Base-by-base conservation (phyloP, 2,329 filamentous ascomycete genomes). In the Aspergillus awamori region DNA sequence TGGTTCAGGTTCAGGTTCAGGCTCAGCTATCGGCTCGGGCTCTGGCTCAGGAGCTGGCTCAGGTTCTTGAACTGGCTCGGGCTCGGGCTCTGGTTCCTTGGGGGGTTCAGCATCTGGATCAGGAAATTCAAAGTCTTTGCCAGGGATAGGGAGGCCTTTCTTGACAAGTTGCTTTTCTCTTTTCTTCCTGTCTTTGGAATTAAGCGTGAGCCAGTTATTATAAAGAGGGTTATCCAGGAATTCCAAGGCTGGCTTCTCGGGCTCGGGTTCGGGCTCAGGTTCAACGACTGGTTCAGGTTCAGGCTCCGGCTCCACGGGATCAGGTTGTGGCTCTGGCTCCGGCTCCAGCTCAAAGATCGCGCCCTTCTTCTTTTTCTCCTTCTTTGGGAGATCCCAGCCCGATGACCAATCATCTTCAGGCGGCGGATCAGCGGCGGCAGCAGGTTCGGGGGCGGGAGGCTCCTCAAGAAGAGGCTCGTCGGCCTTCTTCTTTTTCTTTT, bases 361-460 rank as follows among this genome's bases (percentile, higher is more conserved):
- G 38, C 65, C 68, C 59, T 72, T 65, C 56, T 65, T 75, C 55
- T 73, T 75, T 60, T 74, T 74, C 48, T 76, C 72, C 52, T 74
- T 70, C 11, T 61, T 61, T 5, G 69, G 36, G 36, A 68, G 33
- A 36, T 62, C 66, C 72, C 72, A 74, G 8, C 61, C 62, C 59
- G 61, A 41, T 67, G 72, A 75, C 38, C 66, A 67, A 49, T 74
- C 69, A 80, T 79, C 67, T 81, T 79, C 60, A 3, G 71, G 55
- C 11, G 70, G 65, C 15, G 70, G 66, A 13, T 67, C 69, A 53
- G 65, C 54, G 28, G 68, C 71, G 36, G 71, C 68, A 8, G 69
- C 64, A 39, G 72, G 69, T 15, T 72, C 70, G n/a, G 71, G 68
- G 13, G 69, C 69, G 13, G 71, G 65, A 55, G 69, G 64, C 20